Base-by-base conservation (phyloP, 352 stramenopile genomes). In the Phytophthora pseudosyringae region DNA sequence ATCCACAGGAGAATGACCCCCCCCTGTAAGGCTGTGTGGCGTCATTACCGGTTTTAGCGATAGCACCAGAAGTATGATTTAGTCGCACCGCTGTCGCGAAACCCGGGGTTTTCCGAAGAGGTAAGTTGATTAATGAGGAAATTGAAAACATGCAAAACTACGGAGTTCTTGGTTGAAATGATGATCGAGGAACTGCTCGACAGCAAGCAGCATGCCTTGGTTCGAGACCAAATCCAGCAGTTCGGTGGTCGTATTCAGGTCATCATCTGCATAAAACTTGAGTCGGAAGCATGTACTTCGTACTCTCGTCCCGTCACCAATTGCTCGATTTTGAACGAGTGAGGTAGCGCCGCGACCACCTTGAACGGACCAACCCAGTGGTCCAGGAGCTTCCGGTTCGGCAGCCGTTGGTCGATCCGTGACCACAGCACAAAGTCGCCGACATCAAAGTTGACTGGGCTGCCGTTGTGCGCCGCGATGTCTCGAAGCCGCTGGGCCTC, bases 361-460 rank as follows among this genome's bases (percentile, higher is more conserved):
- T 66, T 66, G 32, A 74, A 70, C 12, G 53, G 59, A 1, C 59
- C 65, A 26, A 66, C 8, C 46, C 47, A 70, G 13, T 66, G 50
- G 3, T 29, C 66, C 6, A 65, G 15, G 1, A 70, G 52, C 45
- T 69, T 73, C 38, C 60, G 52, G 15, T 51, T 47, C 0, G 59
- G 52, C 16, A 74, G 35, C 0, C 60, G 32, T 8, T 55, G 41
- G n/a, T 67, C 59, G 3, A 74, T 49, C 11, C 60, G 28, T 9
- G 52, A 74, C 60, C 59, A 70, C 0, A 74, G 45, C 5, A 74
- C 60, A 46, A 54, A 69, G 25, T 70, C 52, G 4, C 66, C 59
- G 5, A 62, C 32, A 4, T 53, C 49, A 38, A 64, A 74, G n/a
- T 69, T 73, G 21, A 36, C 5, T 26, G 18, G 33, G n/a, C n/a